Evolutionary conservation across 2,329 filamentous ascomycete genomes (phyloP).

Genomic region (Hirsutella rhossiliensis): DNA sequence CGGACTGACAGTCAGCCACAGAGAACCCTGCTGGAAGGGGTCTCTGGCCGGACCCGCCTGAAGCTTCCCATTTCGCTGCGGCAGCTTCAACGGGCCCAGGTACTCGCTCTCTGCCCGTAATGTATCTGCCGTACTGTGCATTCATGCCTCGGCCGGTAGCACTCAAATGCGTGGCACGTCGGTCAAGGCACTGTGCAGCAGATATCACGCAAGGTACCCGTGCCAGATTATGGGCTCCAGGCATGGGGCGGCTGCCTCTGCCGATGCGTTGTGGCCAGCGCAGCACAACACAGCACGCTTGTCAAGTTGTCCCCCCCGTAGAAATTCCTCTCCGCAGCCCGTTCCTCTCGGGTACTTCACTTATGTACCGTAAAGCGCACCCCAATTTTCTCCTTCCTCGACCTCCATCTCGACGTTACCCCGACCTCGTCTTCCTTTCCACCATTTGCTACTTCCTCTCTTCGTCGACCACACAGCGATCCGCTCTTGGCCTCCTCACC

Average conservation of each 20-base stretch:
- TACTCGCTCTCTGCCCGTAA: no score
- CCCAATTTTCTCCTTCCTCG: conserved; percentile 13
- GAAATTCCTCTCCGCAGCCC: conserved; percentile 2
- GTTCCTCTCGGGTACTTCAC: not conserved
- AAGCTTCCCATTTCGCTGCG: no score
- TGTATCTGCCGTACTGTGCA: no score
- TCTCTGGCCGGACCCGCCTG: no score
- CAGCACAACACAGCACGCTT: not conserved
- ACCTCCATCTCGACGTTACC: conserved; percentile 11
- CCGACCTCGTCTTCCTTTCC: conserved; percentile 11
- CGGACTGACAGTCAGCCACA: no score
- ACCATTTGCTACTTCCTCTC: conserved; percentile 26
- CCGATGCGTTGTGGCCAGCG: not conserved
- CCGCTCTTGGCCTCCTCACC: conserved; percentile 5
- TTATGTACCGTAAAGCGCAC: conserved; percentile 2
- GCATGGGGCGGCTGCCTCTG: not conserved
- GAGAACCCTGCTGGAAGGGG: no score
- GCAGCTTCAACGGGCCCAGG: no score
- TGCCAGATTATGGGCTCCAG: no score
- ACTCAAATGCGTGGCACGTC: no score
- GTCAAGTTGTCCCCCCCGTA: not conserved
- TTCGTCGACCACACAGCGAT: conserved; percentile 8
- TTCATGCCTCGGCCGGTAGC: no score
- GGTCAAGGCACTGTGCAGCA: no score
- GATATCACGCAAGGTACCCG: no score